These are phyloP conservation scores for Tubosaeta sp. DNA, from an alignment of 768 basidiomycete species.

Conservation along the genomic window DNA sequence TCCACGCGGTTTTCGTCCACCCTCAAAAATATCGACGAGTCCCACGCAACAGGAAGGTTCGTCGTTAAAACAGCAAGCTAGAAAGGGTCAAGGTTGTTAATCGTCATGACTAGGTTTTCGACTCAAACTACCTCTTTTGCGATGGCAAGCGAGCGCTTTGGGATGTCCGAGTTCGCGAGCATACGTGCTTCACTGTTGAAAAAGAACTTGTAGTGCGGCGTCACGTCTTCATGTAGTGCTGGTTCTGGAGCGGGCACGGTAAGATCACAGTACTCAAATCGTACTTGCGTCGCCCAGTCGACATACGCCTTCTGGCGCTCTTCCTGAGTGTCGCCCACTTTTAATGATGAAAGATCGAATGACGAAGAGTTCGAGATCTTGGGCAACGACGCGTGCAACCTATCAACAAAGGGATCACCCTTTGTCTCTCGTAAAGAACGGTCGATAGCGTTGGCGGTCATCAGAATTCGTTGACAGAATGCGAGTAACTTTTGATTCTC, in stretches of 20 bases:
- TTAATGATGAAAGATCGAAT: conserved; percentile 35
- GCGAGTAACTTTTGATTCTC: conserved; percentile 73
- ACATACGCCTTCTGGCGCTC: conserved; percentile 65
- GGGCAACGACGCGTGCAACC: conserved; percentile 72
- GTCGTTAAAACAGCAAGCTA: conserved; percentile 92
- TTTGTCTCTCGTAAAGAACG: conserved; percentile 85
- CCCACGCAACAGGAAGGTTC: conserved; percentile 91
- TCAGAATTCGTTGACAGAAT: conserved; percentile 84
- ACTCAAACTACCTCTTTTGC: conserved; percentile 78
- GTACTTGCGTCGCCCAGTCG: conserved; percentile 74
- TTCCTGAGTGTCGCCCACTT: conserved; percentile 59
- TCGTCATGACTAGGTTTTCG: neutral
- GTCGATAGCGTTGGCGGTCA: conserved; percentile 83
- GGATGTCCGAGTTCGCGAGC: conserved; percentile 80
- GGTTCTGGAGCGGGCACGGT: conserved; percentile 38
- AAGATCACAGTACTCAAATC: conserved; percentile 93
- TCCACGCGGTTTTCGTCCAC: conserved; percentile 92
- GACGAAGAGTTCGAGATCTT: conserved; percentile 57
- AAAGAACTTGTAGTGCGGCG: conserved; percentile 77
- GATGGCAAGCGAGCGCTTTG: conserved; percentile 88
- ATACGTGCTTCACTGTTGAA: conserved; percentile 82
- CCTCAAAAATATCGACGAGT: conserved; percentile 88
- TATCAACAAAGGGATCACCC: conserved; percentile 79
- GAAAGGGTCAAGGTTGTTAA: conserved; percentile 13
- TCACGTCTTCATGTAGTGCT: conserved; percentile 43